phyloP scores from a whole-genome alignment of 2,329 filamentous ascomycete species.

The Colletotrichum caudatum region DNA sequence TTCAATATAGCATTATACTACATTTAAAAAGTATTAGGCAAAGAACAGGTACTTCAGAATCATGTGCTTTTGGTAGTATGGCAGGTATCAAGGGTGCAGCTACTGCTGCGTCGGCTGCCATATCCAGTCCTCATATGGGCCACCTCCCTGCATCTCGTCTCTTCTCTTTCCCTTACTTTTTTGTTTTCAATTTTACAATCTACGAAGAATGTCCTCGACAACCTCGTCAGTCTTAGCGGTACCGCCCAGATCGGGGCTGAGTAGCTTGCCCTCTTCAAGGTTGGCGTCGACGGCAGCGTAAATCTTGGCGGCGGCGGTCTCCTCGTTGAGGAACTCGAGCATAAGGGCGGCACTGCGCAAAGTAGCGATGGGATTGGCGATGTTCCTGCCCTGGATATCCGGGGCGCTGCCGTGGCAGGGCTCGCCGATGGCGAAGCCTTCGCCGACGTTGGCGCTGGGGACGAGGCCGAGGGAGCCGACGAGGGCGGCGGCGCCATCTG shows the following conservation, averaged over 20 bases:
- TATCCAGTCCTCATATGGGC: constrained; percentile 27
- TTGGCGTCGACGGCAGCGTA: constrained; percentile 93
- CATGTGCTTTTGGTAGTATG: too few relatives aligned
- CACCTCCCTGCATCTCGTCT: background rate
- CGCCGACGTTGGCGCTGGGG: constrained; percentile 93
- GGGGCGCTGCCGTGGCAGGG: constrained; percentile 97
- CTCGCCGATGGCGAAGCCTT: constrained; percentile 95
- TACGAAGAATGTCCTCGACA: constrained; percentile 85
- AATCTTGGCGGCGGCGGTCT: constrained; percentile 87
- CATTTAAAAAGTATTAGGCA: too few relatives aligned
- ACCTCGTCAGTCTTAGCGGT: constrained; percentile 88
- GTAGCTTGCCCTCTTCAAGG: constrained; percentile 82
- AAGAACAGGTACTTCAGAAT: too few relatives aligned
- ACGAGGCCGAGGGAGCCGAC: constrained; percentile 90
- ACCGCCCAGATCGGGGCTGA: constrained; percentile 93
- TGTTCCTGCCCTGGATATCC: constrained; percentile 91
- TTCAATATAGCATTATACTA: too few relatives aligned
- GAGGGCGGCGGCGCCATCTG: constrained; percentile 92
- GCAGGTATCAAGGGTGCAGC: background rate
- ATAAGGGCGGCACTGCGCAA: constrained; percentile 91
- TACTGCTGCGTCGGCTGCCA: constrained; percentile 30
- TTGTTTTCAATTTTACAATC: constrained; percentile 67
- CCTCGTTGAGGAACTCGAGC: constrained; percentile 94
- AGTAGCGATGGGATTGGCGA: constrained; percentile 97
- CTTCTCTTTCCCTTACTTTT: background rate